Evolutionary conservation across 202 grass and related monocot species (phyloP).

Genomic region (Setaria viridis): DNA sequence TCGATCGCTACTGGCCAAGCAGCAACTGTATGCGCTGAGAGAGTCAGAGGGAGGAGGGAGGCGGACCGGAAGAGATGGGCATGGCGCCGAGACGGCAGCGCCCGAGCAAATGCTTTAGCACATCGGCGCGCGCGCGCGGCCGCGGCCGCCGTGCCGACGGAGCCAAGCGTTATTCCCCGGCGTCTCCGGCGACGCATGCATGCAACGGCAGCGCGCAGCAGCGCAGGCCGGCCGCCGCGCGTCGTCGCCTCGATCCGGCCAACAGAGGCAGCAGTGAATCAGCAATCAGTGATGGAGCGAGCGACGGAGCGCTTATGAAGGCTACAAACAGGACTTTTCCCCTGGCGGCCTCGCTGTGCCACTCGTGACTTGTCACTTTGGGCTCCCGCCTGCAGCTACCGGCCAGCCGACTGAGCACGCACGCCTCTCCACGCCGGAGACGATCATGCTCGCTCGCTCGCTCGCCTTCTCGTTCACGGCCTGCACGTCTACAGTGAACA

Average conservation of each 20-base stretch:
- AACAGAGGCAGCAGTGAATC: not conserved
- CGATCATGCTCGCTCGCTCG: not conserved
- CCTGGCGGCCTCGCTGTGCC: not conserved
- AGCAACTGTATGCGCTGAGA: too few species aligned
- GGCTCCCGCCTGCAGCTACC: not conserved
- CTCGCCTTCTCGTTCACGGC: not conserved
- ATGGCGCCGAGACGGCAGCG: too few species aligned
- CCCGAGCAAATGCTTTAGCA: too few species aligned
- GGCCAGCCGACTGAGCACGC: too few species aligned
- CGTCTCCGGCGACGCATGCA: conserved; percentile 50
- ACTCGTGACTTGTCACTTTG: conserved; percentile 9
- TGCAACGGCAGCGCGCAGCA: not conserved
- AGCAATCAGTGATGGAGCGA: not conserved
- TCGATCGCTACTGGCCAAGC: too few species aligned
- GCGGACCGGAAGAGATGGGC: too few species aligned
- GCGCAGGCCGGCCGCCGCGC: not conserved
- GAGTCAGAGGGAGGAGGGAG: too few species aligned
- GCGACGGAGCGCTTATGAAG: not conserved
- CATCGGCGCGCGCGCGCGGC: too few species aligned
- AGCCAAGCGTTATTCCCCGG: conserved; percentile 28
- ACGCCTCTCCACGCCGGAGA: not conserved
- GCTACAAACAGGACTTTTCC: not conserved
- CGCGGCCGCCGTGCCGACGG: too few species aligned
- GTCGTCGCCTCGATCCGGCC: not conserved
- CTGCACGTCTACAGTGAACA: not conserved